Base-by-base conservation (phyloP, 169 alveolate genomes). In the Plasmodium coatneyi region DNA sequence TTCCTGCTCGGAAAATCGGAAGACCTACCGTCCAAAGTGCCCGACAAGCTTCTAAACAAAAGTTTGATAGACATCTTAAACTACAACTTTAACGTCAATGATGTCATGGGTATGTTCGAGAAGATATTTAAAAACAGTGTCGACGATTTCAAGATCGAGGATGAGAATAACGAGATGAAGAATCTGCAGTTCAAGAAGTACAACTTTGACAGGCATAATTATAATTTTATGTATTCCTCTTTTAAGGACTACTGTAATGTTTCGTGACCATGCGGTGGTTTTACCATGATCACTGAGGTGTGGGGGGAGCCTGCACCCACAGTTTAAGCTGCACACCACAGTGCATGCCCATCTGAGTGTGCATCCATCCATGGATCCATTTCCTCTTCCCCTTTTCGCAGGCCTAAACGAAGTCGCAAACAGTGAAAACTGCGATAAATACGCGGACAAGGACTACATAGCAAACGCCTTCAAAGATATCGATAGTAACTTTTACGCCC, bases 61-160 rank as follows among this genome's bases (percentile, higher is more conserved):
- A 89, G 94, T 49, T 41, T 89, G 22, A 79, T 60, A 30, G 89
- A 89, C 81, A 46, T 66, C 14, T 30, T 89, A 66, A 79, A 89
- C 36, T 60, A 89, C 49, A 89, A 79, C 71, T 89, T 89, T 46
- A 78, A 66, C 71, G 80, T 89, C 9, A 80, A 89, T 79, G 94
- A 80, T 79, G 81, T 89, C 6, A 89, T 89, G 89, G 89, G 56
- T 5, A 79, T 89, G n/a, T 79, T 89, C 66, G 89, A 89, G 71
- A 89, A 89, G 32, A 89, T 66, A 25, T 89, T 89, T 14, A 89
- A 89, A 87, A 66, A 89, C 39, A 89, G 54, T 25, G 70, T 89
- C 19, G 94, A 89, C 52, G 82, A 89, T 56, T 71, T 84, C 19
- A 84, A 84, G 79, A 78, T 79, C 19, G 94, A 89, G 52, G 94